Base-by-base conservation (phyloP, 176 grass and related monocot genomes). In the Cenchrus fungigraminus region DNA sequence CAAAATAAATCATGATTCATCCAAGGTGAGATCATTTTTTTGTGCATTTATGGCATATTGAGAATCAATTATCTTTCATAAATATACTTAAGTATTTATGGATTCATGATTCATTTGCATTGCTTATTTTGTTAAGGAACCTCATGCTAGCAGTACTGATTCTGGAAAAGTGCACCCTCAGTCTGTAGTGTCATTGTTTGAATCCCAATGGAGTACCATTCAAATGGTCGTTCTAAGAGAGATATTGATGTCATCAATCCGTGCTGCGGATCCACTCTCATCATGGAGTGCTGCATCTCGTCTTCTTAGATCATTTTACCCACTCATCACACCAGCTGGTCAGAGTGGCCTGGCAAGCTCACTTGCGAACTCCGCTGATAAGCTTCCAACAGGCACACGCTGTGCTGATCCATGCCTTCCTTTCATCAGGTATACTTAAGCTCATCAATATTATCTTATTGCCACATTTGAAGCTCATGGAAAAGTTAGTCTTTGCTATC, bases 141-240 rank as follows among this genome's bases (percentile, higher is more conserved):
- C 50, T 64, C 71, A 82, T 84, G 20, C 66, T 66, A 65, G 82
- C 68, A 82, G 86, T 74, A 79, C 17, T 75, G 93, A 95, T 84
- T 75, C 71, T 80, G 90, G 83, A 79, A 95, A 95, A 82, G 51
- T 58, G 69, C 84, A 88, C 67, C 82, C 91, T 82, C 94, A 91
- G 76, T 94, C 86, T 67, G 81, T 96, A 77, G 91, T 90, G 6
- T 89, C 93, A 29, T 86, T 99, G 19, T 96, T 96, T 70, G 97
- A 99, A 79, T 96, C 97, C 12, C 94, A 99, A 77, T 99, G 97
- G 97, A 96, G 93, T 80, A 94, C 91, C 65, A 80, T 99, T 75
- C 97, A 99, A 86, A 99, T 99, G 97, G 97, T 96, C 32, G 84
- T 96, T 76, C 72, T 99, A 64, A 94, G 97, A 89, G 97, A 99